Percentiles rank a stretch among this genome's conserved stretches.
These are phyloP conservation scores for Botrytis aclada DNA, from an alignment of 2,329 filamentous ascomycete genomes.

Conservation along the genomic window DNA sequence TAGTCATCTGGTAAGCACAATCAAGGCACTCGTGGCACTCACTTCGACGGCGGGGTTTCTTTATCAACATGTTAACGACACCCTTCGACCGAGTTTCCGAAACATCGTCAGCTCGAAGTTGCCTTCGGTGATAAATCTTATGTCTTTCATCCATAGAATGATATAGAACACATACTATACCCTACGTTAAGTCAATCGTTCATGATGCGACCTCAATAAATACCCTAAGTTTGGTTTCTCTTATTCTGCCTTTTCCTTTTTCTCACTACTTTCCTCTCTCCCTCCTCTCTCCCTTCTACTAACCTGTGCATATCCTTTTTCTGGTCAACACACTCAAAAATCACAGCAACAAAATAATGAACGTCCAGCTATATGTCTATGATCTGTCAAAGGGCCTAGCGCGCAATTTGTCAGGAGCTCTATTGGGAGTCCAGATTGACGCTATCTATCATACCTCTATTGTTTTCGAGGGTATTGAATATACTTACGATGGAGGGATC, in stretches of 20 bases:
- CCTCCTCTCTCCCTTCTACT: conserved; percentile 1
- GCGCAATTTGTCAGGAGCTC: conserved; percentile 48
- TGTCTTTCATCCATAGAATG: conserved; percentile 6
- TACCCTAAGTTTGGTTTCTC: conserved; percentile 1
- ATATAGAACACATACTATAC: background rate
- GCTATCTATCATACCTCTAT: conserved; percentile 95
- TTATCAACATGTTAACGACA: background rate
- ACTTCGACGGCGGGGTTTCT: background rate
- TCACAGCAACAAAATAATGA: conserved; percentile 49
- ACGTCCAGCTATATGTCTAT: conserved; percentile 74
- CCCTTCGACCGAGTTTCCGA: background rate
- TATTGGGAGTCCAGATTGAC: conserved; percentile 72
- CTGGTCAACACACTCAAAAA: background rate
- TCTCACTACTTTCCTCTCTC: background rate
- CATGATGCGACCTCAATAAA: background rate
- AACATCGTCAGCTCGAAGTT: conserved; percentile 17
- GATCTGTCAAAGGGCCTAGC: conserved; percentile 63
- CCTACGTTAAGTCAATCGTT: background rate
- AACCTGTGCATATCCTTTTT: background rate
- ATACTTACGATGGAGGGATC: conserved; percentile 85
- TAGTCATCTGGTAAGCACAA: too few relatives aligned
- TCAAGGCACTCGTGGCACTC: background rate
- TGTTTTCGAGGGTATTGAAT: conserved; percentile 79
- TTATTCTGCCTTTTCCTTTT: conserved; percentile 4
- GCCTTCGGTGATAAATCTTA: background rate